phyloP scores from a whole-genome alignment of 352 stramenopile genomes.

The Elongisporangium prolatum region DNA sequence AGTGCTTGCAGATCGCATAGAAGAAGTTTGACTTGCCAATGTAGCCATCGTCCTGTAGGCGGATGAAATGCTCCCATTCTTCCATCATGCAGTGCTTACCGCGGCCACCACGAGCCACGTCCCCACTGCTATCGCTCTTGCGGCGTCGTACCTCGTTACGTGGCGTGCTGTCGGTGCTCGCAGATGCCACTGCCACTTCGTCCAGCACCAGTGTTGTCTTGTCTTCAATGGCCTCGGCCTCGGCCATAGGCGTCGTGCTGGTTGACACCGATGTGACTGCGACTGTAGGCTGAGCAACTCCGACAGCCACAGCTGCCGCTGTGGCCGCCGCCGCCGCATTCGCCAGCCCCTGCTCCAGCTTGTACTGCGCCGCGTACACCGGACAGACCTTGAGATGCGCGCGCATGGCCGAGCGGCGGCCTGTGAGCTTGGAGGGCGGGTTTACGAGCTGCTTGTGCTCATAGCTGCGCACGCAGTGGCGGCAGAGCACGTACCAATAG shows the following conservation, averaged over 20 bases:
- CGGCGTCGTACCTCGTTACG: neutral
- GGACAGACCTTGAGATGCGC: slow-evolving; percentile 72
- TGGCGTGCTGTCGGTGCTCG: neutral
- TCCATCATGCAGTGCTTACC: slow-evolving; percentile 83
- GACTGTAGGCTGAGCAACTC: neutral
- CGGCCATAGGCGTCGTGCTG: neutral
- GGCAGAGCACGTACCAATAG: slow-evolving; percentile 80
- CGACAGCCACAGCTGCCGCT: slow-evolving; percentile 9
- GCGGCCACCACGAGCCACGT: slow-evolving; percentile 26
- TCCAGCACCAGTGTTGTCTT: neutral
- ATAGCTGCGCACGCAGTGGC: slow-evolving; percentile 57
- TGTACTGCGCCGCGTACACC: slow-evolving; percentile 65
- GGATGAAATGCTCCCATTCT: slow-evolving; percentile 76
- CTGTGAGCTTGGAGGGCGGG: slow-evolving; percentile 50
- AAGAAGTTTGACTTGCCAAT: slow-evolving; percentile 86
- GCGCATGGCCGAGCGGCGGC: slow-evolving; percentile 68
- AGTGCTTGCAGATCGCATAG: slow-evolving; percentile 65
- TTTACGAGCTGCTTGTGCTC: slow-evolving; percentile 67
- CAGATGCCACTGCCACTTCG: neutral
- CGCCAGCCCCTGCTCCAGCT: slow-evolving; percentile 35
- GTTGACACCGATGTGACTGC: neutral
- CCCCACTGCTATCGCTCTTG: neutral
- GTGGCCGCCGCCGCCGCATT: slow-evolving; percentile 7
- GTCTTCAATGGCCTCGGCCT: neutral
- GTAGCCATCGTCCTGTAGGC: slow-evolving; percentile 70